A percentile compares a stretch with the other conserved stretches of the same genome.
Evolutionary conservation across 805 yeast species (phyloP).

Genomic region (Cyberlindnera meyerae): DNA sequence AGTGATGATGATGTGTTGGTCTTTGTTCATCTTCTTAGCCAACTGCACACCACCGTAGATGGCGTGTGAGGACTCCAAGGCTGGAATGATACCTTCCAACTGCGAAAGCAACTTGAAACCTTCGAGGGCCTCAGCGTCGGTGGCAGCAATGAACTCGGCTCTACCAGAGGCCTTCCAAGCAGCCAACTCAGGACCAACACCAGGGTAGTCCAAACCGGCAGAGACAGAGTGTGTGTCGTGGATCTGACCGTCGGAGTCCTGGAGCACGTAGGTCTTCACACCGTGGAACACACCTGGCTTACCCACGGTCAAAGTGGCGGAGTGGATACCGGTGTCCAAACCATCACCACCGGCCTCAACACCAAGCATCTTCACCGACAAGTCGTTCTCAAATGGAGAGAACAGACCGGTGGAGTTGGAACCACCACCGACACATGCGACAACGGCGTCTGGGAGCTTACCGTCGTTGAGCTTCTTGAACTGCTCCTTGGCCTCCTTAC

Average conservation of each 20-base stretch:
- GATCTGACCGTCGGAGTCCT: conserved; percentile 89
- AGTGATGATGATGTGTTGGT: conserved; percentile 79
- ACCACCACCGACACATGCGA: conserved; percentile 99
- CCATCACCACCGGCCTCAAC: conserved; percentile 99
- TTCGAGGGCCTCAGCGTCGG: conserved; percentile 89
- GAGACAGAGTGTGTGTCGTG: conserved; percentile 97
- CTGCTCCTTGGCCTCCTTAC: conserved; percentile 90
- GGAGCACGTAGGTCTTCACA: conserved; percentile 89
- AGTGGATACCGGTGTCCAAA: conserved; percentile 78
- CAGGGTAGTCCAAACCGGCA: conserved; percentile 98
- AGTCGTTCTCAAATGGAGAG: conserved; percentile 84
- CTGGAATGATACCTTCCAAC: conserved; percentile 97
- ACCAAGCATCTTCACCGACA: conserved; percentile 76
- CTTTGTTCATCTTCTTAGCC: conserved; percentile 78
- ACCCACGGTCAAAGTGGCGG: conserved; percentile 95
- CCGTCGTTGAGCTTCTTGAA: conserved; percentile 75
- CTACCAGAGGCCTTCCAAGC: conserved; percentile 93
- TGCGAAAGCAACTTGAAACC: conserved; percentile 89
- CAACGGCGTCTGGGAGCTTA: conserved; percentile 85
- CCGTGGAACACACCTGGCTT: conserved; percentile 98
- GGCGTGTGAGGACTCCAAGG: conserved; percentile 96
- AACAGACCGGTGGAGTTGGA: conserved; percentile 96
- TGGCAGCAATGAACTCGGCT: conserved; percentile 85
- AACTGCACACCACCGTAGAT: conserved; percentile 83
- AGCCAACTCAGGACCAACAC: conserved; percentile 98